phyloP scores from a whole-genome alignment of 2,329 filamentous ascomycete species.

The Exophiala sideris region DNA sequence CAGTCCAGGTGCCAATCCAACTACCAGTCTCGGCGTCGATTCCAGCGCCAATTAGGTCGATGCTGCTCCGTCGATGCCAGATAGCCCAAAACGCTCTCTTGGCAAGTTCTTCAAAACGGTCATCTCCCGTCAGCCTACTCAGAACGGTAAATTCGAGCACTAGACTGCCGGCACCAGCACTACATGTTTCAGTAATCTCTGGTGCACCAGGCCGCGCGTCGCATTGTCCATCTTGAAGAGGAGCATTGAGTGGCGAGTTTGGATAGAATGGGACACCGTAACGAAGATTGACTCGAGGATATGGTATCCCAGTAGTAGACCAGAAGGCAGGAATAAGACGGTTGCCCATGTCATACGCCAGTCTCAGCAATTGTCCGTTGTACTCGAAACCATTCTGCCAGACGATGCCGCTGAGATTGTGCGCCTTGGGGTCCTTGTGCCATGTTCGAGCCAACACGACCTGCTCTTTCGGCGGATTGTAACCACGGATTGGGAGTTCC shows the following conservation, averaged over 20 bases:
- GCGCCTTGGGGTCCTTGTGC: slow-evolving; percentile 33
- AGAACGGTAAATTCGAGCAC: slow-evolving; percentile 90
- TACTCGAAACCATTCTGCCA: slow-evolving; percentile 81
- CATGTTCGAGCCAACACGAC: slow-evolving; percentile 39
- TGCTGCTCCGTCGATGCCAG: slow-evolving; percentile 81
- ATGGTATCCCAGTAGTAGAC: slow-evolving; percentile 85
- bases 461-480: slow-evolving; percentile 53
- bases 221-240: slow-evolving; percentile 17
- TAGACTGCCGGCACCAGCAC: slow-evolving; percentile 90
- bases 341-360: slow-evolving; percentile 80
- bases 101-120: slow-evolving; percentile 81
- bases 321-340: slow-evolving; percentile 89
- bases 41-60: slow-evolving; percentile 83
- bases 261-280: slow-evolving; percentile 88
- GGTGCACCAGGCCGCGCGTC: slow-evolving; percentile 35
- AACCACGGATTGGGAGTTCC: slow-evolving; percentile 80
- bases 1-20: slow-evolving; percentile 86
- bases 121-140: slow-evolving; percentile 80
- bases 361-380: slow-evolving; percentile 82
- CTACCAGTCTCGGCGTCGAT: slow-evolving; percentile 87
- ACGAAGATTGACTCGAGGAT: slow-evolving; percentile 87
- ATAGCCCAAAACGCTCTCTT: slow-evolving; percentile 96
- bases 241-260: slow-evolving; percentile 71
- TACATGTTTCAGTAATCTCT: slow-evolving; percentile 94
- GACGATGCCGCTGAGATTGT: slow-evolving; percentile 47